A percentile compares a stretch with the other conserved stretches of the same genome.
phyloP scores from a whole-genome alignment of 108 stramenopile genomes.

The Aurantiochytrium sp. region DNA sequence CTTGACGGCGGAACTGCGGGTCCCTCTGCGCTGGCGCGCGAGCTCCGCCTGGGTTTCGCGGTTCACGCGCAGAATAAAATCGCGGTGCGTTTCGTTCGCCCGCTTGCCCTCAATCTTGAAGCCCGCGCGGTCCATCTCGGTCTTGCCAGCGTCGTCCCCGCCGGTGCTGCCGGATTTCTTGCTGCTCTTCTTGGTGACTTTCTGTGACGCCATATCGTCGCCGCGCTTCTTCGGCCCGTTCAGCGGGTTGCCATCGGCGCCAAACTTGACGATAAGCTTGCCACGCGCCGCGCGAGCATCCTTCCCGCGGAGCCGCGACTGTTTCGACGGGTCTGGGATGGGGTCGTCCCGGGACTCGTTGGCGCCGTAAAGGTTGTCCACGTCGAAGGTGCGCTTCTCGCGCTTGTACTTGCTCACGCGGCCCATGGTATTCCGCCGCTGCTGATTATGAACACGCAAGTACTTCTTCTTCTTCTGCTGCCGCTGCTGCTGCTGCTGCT shows the following conservation, averaged over 20 bases:
- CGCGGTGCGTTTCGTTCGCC: background rate
- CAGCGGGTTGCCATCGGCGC: background rate
- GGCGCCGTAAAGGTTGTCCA: background rate
- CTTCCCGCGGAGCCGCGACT: background rate
- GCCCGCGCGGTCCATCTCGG: background rate
- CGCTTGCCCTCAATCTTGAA: background rate
- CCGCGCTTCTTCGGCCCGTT: background rate
- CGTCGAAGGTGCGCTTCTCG: background rate
- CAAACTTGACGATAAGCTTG: slow-evolving; percentile 7
- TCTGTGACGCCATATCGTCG: background rate
- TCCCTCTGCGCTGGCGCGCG: background rate
- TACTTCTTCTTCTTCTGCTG: background rate
- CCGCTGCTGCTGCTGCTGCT: too few relatives aligned
- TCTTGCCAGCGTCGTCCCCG: background rate
- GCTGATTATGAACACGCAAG: too few relatives aligned
- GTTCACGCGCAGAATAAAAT: background rate
- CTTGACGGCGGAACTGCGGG: background rate
- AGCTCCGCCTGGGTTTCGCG: background rate
- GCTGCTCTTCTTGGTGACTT: background rate
- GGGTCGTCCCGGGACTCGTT: background rate
- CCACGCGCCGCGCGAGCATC: background rate
- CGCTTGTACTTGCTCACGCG: background rate
- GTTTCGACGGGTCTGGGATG: background rate
- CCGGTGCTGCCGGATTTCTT: too few relatives aligned
- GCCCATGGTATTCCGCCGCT: background rate